phyloP scores from a whole-genome alignment of 2,329 filamentous ascomycete genomes.

The Ophiocordyceps camponoti-rufipedis region DNA sequence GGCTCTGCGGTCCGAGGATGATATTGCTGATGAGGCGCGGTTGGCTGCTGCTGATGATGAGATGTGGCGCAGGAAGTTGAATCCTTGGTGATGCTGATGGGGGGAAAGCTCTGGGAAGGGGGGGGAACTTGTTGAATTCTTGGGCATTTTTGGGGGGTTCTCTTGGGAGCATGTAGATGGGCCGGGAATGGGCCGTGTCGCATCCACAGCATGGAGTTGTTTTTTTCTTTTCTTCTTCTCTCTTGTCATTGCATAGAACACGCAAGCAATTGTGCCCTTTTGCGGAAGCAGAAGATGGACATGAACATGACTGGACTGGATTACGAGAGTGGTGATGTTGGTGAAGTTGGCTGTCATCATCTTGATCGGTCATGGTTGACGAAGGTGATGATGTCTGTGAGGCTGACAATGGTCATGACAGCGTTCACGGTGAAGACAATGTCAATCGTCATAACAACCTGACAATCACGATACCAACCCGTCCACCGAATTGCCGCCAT shows the following conservation, averaged over 20 bases:
- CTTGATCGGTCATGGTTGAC: too few relatives aligned
- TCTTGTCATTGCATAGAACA: not conserved
- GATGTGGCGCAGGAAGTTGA: constrained; percentile 26
- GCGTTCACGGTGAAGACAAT: too few relatives aligned
- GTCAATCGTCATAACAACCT: too few relatives aligned
- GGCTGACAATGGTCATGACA: too few relatives aligned
- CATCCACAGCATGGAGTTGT: constrained; percentile 4
- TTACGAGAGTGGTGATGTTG: not conserved
- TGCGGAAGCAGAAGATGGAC: too few relatives aligned
- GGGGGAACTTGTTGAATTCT: not conserved
- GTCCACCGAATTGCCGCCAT: too few relatives aligned
- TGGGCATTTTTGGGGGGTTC: not conserved
- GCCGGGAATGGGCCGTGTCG: not conserved
- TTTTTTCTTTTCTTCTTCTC: not conserved
- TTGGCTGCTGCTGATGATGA: constrained; percentile 25
- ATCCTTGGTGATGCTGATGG: constrained; percentile 7
- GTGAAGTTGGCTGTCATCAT: not conserved
- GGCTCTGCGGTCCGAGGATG: constrained; percentile 23
- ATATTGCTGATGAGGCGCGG: constrained; percentile 25
- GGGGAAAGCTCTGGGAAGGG: too few relatives aligned
- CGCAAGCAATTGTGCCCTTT: not conserved
- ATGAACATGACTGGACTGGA: not conserved
- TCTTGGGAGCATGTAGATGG: constrained; percentile 2
- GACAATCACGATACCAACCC: too few relatives aligned
- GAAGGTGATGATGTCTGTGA: too few relatives aligned